Base-by-base conservation (phyloP, 169 alveolate species). In the Plasmodium billcollinsi region DNA sequence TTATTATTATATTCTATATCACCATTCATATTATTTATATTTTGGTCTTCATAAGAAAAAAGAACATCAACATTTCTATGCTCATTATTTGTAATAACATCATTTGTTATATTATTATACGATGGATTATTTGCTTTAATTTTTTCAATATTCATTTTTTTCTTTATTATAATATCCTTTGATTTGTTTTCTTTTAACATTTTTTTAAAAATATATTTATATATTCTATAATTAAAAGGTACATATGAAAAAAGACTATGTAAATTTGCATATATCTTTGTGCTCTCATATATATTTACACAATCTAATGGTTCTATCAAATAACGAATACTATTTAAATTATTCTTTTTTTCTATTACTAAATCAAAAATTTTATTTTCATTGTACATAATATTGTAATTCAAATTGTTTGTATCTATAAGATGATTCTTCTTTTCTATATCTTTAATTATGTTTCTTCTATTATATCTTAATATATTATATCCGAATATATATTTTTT, bases 191-290 rank as follows among this genome's bases (percentile, higher is more conserved):
- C 11, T 29, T 47, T 8, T 50, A 33, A 39, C 56, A 4, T 58
- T 52, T 29, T 49, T 65, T 47, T 58, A 50, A 71, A 12, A 26
- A 33, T 45, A 39, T 39, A 39, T 39, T 20, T 65, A 29, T 21
- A 21, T 11, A 29, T 49, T 21, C 39, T 50, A 54, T 58, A 69
- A 65, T 78, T 70, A 7, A 78, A n/a, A 29, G 89, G 89, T 21
- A 78, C 18, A 50, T 58, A 26, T n/a, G 71, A 52, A 45, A 78
- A 63, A 7, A 78, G 49, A 43, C 5, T 0, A 39, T 78, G 50
- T 59, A 63, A 33, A 3, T 63, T 65, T 66, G 14, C 67, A n/a
- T 49, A 78, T 9, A 78, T 2, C 62, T 75, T 75, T 3, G 58
- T n/a, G 49, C 49, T n/a, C 0, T 39, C 47, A 29, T 21, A 49